Evolutionary conservation across 2,329 filamentous ascomycete species (phyloP).

Genomic region (Pseudophaeomoniella oleicola): DNA sequence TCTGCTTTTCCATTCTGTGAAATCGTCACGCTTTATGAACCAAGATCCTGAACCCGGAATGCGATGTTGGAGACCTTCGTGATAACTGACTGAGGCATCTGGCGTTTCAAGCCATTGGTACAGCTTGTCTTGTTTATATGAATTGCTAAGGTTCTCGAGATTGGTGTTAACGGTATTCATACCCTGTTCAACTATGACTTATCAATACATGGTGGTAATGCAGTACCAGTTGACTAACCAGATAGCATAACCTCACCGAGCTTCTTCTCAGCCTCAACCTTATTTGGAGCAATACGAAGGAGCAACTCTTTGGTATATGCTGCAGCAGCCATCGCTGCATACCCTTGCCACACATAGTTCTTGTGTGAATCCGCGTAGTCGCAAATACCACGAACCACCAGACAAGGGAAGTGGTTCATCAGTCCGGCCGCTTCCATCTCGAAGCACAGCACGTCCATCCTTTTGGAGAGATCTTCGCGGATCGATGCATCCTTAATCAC

Average conservation of each 20-base stretch:
- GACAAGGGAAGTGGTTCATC: conserved; percentile 15
- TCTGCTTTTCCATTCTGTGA: conserved; percentile 5
- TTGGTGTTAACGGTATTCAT: too few relatives aligned
- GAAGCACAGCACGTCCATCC: conserved; percentile 11
- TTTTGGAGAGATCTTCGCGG: conserved; percentile 6
- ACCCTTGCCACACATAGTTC: conserved; percentile 19
- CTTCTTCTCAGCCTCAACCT: background rate
- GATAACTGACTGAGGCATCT: conserved; percentile 2
- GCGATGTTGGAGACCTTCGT: conserved; percentile 1
- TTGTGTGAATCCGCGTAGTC: conserved; percentile 26
- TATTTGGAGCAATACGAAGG: background rate
- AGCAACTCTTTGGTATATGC: conserved; percentile 11
- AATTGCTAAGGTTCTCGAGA: too few relatives aligned
- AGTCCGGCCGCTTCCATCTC: conserved; percentile 17
- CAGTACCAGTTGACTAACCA: too few relatives aligned
- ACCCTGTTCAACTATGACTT: too few relatives aligned
- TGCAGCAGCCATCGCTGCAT: conserved; percentile 17
- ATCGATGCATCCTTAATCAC: conserved; percentile 11
- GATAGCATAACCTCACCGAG: too few relatives aligned
- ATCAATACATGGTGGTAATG: too few relatives aligned
- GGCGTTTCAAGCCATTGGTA: background rate
- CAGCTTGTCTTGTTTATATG: conserved; percentile 3
- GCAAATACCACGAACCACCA: conserved; percentile 25
- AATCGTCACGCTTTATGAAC: conserved; percentile 6
- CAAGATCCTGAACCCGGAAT: conserved; percentile 5